Evolutionary conservation across 805 yeast species (phyloP).

Genomic region (Ogataea ramenticola): DNA sequence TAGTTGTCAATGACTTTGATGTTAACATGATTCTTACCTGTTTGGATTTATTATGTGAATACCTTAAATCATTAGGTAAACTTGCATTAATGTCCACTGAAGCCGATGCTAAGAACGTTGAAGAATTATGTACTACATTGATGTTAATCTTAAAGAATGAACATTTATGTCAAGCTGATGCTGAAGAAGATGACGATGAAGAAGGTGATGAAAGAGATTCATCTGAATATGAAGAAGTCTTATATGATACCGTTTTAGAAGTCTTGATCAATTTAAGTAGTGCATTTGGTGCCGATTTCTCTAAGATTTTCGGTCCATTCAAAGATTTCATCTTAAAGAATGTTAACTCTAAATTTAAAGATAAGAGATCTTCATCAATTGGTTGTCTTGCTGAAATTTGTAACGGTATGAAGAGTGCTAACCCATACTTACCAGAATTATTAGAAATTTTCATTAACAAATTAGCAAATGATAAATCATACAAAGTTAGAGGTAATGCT

Average conservation of each 20-base stretch:
- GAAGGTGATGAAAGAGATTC: conserved; percentile 39
- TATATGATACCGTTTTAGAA: conserved; percentile 81
- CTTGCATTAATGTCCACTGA: conserved; percentile 57
- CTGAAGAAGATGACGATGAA: conserved; percentile 61
- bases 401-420: conserved; percentile 57
- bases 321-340: conserved; percentile 54
- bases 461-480: conserved; percentile 65
- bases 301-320: conserved; percentile 62
- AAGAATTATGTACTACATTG: conserved; percentile 61
- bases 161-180: conserved; percentile 69
- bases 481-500: conserved; percentile 89
- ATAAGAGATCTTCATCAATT: conserved; percentile 74
- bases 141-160: conserved; percentile 70
- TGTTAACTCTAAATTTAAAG: conserved; percentile 54
- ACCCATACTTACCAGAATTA: conserved; percentile 65
- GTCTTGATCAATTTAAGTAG: conserved; percentile 70
- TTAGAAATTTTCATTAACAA: conserved; percentile 62
- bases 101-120: conserved; percentile 49
- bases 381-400: conserved; percentile 91
- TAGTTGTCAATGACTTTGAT: conserved; percentile 77
- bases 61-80: conserved; percentile 66
- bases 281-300: conserved; percentile 74
- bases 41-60: conserved; percentile 65
- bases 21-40: conserved; percentile 71
- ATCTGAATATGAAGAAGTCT: conserved; percentile 55